Percentiles rank a stretch among this genome's conserved stretches.
These are phyloP conservation scores for Colletotrichum gigasporum DNA, from an alignment of 2,329 filamentous ascomycete species.

Conservation along the genomic window DNA sequence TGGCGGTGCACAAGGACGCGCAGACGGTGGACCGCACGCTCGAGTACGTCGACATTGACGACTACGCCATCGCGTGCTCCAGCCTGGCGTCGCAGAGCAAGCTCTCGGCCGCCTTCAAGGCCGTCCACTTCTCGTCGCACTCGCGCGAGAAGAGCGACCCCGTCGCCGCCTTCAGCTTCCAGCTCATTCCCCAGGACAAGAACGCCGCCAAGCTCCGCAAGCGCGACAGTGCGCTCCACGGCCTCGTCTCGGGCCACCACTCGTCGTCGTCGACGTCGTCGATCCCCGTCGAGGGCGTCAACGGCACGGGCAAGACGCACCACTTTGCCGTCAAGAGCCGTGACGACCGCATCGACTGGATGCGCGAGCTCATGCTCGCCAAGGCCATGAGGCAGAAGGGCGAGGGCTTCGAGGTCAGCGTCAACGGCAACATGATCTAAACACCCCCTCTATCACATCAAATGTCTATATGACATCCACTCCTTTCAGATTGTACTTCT, in stretches of 20 bases:
- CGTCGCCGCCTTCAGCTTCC: slow-evolving; percentile 81
- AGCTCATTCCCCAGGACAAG: slow-evolving; percentile 78
- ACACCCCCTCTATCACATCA: neutral
- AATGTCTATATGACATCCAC: neutral
- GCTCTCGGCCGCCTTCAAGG: slow-evolving; percentile 87
- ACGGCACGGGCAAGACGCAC: slow-evolving; percentile 82
- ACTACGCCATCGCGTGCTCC: slow-evolving; percentile 88
- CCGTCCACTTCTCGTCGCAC: slow-evolving; percentile 70
- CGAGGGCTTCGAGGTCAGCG: slow-evolving; percentile 82
- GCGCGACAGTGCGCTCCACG: slow-evolving; percentile 58
- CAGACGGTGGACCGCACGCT: slow-evolving; percentile 65
- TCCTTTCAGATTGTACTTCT: slow-evolving; percentile 19
- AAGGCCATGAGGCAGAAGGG: slow-evolving; percentile 87
- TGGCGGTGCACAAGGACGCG: slow-evolving; percentile 79
- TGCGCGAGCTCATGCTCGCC: slow-evolving; percentile 91
- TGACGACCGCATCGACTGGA: slow-evolving; percentile 96
- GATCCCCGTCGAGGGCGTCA: slow-evolving; percentile 55
- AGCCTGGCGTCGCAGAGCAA: slow-evolving; percentile 80
- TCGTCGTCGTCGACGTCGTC: slow-evolving; percentile 36
- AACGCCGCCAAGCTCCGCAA: slow-evolving; percentile 60
- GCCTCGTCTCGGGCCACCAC: slow-evolving; percentile 1
- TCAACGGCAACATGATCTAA: slow-evolving; percentile 82
- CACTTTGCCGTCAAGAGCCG: slow-evolving; percentile 90
- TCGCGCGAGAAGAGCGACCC: slow-evolving; percentile 63
- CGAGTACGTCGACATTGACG: slow-evolving; percentile 86